These are phyloP conservation scores for Cadophora gregata DNA, from an alignment of 2,329 filamentous ascomycete genomes.

Conservation along the genomic window DNA sequence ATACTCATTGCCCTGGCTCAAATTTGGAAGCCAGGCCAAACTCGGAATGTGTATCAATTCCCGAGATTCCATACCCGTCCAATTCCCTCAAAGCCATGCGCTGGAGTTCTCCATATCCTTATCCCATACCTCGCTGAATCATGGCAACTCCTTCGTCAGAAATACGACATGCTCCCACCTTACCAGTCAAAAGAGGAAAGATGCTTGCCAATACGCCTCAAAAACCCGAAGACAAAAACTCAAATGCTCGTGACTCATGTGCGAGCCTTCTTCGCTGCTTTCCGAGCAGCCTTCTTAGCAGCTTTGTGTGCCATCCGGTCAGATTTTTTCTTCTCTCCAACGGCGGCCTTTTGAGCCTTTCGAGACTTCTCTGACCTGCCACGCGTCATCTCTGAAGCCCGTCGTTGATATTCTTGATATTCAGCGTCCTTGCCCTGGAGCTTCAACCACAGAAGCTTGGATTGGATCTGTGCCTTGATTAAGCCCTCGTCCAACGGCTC, in stretches of 20 bases:
- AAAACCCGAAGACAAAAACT: constrained; percentile 12
- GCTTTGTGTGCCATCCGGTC: constrained; percentile 29
- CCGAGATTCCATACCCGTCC: constrained; percentile 24
- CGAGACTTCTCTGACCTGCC: constrained; percentile 23
- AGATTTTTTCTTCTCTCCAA: constrained; percentile 25
- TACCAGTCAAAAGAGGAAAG: constrained; percentile 24
- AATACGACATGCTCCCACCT: constrained; percentile 26
- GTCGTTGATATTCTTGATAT: constrained; percentile 53
- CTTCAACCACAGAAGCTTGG: constrained; percentile 63
- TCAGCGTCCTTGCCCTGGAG: constrained; percentile 56
- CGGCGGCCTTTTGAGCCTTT: constrained; percentile 26
- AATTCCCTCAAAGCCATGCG: constrained; percentile 18
- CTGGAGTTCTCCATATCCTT: constrained; percentile 22
- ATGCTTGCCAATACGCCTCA: constrained; percentile 19
- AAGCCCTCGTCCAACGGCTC: constrained; percentile 53
- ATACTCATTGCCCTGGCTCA: constrained; percentile 57
- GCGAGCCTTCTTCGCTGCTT: constrained; percentile 23
- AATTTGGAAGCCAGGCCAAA: constrained; percentile 59
- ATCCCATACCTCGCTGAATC: constrained; percentile 29
- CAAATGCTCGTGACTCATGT: constrained; percentile 24
- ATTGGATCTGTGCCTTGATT: constrained; percentile 60
- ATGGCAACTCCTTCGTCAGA: constrained; percentile 30
- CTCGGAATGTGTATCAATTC: constrained; percentile 51
- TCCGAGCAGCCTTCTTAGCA: constrained; percentile 28
- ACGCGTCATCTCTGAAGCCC: constrained; percentile 48